Evolutionary conservation across 2,329 filamentous ascomycete species (phyloP), one percentile per base, ranked within the genome.

Genomic region (Cladosporium sp.): DNA sequence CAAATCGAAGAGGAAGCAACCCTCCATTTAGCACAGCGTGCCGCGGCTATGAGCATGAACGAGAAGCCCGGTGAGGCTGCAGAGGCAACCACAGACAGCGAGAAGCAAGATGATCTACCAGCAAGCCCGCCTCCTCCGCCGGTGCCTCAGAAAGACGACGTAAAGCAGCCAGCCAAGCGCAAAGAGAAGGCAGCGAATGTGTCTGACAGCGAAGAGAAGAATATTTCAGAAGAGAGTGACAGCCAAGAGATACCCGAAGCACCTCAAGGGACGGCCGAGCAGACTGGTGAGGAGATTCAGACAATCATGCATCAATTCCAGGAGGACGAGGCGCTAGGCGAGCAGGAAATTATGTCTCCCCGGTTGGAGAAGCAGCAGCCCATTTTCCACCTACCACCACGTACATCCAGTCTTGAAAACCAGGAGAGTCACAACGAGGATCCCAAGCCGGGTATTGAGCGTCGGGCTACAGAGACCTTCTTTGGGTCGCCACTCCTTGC

Each of bases 231-330:
- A 33, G 75, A 74, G 33, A 72, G 73, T 21, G 55, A 67, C 6
- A 52, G 62, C 21, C 63, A 65, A 37, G 74, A 76, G 35, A 37
- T 74, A 28, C 85, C 86, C 26, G 88, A 93, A 60, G 77, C 76
- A 23, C 73, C 77, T 14, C 72, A 78, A 50, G 76, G 74, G 6
- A 68, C 67, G 1, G 73, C 74, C 1, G 78, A 80, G 52, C 69
- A 70, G 5, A 76, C 74, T 57, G 86, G 86, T 60, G 88, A 87
- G 61, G 95, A 99, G 80, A 97, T 99, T 67, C 92, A 97, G 79
- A 96, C 86, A 75, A 98, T 99, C 76, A 98, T 99, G 92, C 92
- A 92, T 68, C 95, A 98, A 78, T 98, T 98, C 72, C 89, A 90
- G 71, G 88, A 91, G 74, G 87, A 87, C 60, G 87, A 87, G 31